These are phyloP conservation scores for Bipolaris oryzae DNA, from an alignment of 2,329 filamentous ascomycete species.

Conservation along the genomic window DNA sequence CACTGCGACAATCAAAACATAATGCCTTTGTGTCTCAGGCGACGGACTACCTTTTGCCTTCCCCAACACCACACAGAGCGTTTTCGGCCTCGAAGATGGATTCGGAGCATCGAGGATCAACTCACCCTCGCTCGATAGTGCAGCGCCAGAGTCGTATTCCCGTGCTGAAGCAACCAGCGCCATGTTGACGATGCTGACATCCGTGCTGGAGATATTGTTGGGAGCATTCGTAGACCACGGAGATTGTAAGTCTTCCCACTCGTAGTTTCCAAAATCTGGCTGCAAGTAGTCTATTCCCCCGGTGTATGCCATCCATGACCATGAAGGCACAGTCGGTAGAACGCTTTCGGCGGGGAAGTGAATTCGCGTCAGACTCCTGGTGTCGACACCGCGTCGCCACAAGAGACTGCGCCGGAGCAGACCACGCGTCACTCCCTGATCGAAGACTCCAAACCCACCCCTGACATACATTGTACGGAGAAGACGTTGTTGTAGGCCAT, in stretches of 20 bases:
- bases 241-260: slow-evolving; percentile 21
- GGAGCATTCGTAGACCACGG: background rate
- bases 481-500: slow-evolving; percentile 42
- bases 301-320: slow-evolving; percentile 25
- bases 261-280: slow-evolving; percentile 5
- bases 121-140: background rate
- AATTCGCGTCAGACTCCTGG: slow-evolving; percentile 1
- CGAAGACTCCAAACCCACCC: slow-evolving; percentile 44
- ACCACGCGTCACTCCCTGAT: slow-evolving; percentile 14
- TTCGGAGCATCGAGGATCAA: slow-evolving; percentile 2
- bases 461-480: slow-evolving; percentile 20
- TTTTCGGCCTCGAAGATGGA: background rate
- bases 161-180: background rate
- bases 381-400: slow-evolving; percentile 10
- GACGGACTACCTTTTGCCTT: slow-evolving; percentile 1
- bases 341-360: background rate
- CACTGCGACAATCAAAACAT: slow-evolving; percentile 1
- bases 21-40: background rate
- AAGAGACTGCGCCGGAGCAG: slow-evolving; percentile 17
- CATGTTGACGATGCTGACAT: background rate
- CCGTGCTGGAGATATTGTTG: background rate
- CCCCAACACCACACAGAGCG: slow-evolving; percentile 1
- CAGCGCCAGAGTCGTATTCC: background rate
- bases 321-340: slow-evolving; percentile 10
- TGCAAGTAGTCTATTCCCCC: slow-evolving; percentile 26